These are phyloP conservation scores for Echium plantagineum DNA, from an alignment of 257 asterid genomes.

Conservation along the genomic window DNA sequence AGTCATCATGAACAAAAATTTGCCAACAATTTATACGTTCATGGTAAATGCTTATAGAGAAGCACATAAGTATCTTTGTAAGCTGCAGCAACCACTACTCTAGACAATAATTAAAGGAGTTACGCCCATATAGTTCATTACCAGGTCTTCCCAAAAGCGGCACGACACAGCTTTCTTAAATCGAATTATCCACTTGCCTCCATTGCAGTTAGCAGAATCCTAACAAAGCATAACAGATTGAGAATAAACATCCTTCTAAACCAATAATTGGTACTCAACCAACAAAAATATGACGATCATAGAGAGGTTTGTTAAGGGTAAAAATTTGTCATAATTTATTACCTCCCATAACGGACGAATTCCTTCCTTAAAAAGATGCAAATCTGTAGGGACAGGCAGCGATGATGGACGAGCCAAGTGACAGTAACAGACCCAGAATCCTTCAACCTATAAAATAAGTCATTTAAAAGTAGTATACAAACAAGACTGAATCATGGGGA, in stretches of 20 bases:
- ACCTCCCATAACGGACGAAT: slow-evolving; percentile 99
- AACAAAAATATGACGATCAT: too few species aligned
- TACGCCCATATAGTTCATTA: slow-evolving; percentile 15
- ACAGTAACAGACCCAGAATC: slow-evolving; percentile 92
- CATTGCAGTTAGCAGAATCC: slow-evolving; percentile 95
- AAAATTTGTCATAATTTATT: background rate
- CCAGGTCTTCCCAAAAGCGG: slow-evolving; percentile 99
- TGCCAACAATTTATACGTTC: too few species aligned
- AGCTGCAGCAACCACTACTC: too few species aligned
- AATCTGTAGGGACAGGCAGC: slow-evolving; percentile 88
- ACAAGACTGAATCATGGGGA: too few species aligned
- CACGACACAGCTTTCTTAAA: slow-evolving; percentile 86
- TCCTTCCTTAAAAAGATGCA: slow-evolving; percentile 95
- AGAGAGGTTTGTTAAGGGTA: too few species aligned
- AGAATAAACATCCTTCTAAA: background rate
- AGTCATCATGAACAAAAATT: too few species aligned
- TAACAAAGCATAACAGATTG: slow-evolving; percentile 14
- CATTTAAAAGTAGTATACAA: too few species aligned
- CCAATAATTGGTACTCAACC: too few species aligned
- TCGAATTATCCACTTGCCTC: slow-evolving; percentile 97
- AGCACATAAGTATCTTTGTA: too few species aligned
- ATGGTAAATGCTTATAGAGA: too few species aligned
- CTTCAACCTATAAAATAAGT: slow-evolving; percentile 54
- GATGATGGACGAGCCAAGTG: slow-evolving; percentile 84
- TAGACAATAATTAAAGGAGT: too few species aligned